A percentile compares a stretch with the other conserved stretches of the same genome.
Conservation (phyloP, 306 rosid genomes). For the Crotalaria pallida region DNA sequence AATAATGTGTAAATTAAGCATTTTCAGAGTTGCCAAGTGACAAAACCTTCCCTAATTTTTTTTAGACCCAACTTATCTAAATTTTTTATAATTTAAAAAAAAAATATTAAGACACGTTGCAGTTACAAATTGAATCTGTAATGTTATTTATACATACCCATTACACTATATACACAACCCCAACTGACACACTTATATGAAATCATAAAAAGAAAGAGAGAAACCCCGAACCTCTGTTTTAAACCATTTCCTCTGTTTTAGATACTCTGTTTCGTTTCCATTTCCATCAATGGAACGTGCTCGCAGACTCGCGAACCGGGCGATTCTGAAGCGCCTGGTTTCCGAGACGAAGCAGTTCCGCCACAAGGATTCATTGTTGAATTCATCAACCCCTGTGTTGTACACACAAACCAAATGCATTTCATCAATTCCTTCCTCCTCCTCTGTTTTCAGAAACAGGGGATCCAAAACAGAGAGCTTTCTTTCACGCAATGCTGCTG, state of each 20-base stretch:
- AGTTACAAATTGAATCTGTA: neutral
- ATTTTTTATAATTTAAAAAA: no score
- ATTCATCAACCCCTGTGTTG: conserved; percentile 42
- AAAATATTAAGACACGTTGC: no score
- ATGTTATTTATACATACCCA: neutral
- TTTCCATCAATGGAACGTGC: conserved; percentile 83
- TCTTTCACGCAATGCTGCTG: neutral
- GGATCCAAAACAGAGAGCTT: conserved; percentile 37
- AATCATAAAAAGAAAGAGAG: neutral
- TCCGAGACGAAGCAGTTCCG: conserved; percentile 70
- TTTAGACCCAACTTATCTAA: no score
- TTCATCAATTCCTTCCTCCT: conserved; percentile 52
- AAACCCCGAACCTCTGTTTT: neutral
- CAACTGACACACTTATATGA: conserved; percentile 28
- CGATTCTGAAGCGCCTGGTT: conserved; percentile 75
- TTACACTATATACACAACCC: neutral
- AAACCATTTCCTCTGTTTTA: neutral
- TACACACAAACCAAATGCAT: conserved; percentile 65
- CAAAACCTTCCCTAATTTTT: no score
- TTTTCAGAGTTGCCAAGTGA: no score
- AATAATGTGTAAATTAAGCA: no score
- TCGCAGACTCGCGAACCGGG: conserved; percentile 78
- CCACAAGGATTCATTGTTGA: conserved; percentile 42
- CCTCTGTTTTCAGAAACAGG: conserved; percentile 30
- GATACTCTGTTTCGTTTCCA: neutral